A percentile compares a stretch with the other conserved stretches of the same genome.
These are phyloP conservation scores for Beta vulgaris DNA, from an alignment of 148 eudicot species.

Conservation along the genomic window DNA sequence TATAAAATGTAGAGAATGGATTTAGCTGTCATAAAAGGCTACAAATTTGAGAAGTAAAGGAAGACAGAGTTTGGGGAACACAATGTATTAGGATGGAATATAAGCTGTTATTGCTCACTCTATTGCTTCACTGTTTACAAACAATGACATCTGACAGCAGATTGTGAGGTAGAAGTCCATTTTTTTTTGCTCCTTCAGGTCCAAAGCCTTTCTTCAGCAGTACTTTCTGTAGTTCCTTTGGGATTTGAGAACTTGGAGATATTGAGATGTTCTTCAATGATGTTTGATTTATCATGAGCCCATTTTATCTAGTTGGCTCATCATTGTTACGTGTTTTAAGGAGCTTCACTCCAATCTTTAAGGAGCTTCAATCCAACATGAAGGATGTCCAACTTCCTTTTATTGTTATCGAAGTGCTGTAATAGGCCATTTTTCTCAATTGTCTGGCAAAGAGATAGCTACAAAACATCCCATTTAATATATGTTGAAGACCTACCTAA, in stretches of 20 bases:
- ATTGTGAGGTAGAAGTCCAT: background rate
- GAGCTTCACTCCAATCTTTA: background rate
- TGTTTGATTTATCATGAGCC: background rate
- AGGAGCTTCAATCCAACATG: background rate
- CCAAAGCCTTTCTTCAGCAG: background rate
- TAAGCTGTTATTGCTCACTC: background rate
- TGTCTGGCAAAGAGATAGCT: background rate
- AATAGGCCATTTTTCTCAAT: background rate
- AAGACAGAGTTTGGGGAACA: background rate
- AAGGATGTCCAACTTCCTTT: background rate
- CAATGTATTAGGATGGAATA: background rate
- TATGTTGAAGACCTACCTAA: too few species aligned
- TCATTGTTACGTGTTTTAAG: background rate
- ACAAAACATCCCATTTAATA: too few species aligned
- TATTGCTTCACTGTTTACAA: background rate
- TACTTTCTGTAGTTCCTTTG: background rate
- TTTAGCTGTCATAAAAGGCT: background rate
- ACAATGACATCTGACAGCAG: background rate
- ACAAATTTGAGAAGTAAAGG: background rate
- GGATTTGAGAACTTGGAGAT: background rate
- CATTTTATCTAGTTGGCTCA: background rate
- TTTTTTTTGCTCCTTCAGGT: background rate
- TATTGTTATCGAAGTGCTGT: background rate
- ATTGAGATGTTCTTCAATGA: background rate
- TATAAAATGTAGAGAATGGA: background rate